Conservation (phyloP, 768 basidiomycete genomes). For the Lentinula sp. region DNA sequence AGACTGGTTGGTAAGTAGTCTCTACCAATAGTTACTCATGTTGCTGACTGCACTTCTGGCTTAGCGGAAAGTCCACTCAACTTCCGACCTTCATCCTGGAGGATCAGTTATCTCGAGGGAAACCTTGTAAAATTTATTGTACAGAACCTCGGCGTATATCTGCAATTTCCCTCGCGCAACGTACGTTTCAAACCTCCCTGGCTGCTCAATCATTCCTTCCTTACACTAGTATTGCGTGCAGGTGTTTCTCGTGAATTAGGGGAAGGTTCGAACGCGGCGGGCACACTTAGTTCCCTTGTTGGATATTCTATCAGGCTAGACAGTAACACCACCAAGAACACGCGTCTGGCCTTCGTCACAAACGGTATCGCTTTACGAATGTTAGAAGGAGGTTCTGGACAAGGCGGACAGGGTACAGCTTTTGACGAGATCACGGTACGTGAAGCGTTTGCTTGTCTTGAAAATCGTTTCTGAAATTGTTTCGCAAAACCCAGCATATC, state of each 20-base stretch:
- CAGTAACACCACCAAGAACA: slow-evolving; percentile 75
- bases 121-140: slow-evolving; percentile 85
- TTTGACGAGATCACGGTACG: slow-evolving; percentile 94
- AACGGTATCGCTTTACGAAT: slow-evolving; percentile 95
- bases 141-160: slow-evolving; percentile 96
- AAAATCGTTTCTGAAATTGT: neutral
- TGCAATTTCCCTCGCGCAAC: slow-evolving; percentile 91
- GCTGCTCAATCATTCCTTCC: neutral
- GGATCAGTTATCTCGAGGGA: slow-evolving; percentile 75
- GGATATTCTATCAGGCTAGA: slow-evolving; percentile 95
- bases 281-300: slow-evolving; percentile 72
- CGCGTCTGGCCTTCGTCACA: slow-evolving; percentile 79
- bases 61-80: slow-evolving; percentile 94
- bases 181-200: slow-evolving; percentile 24
- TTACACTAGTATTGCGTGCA: slow-evolving; percentile 12
- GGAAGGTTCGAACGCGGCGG: slow-evolving; percentile 73
- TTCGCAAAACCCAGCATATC: slow-evolving; percentile 58
- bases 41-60: slow-evolving; percentile 4
- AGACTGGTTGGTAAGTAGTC: slow-evolving; percentile 33
- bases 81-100: slow-evolving; percentile 93
- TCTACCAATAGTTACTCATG: slow-evolving; percentile 1
- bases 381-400: slow-evolving; percentile 82
- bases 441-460: neutral
- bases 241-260: slow-evolving; percentile 88
- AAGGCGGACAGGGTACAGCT: slow-evolving; percentile 65